phyloP scores from a whole-genome alignment of 2,329 filamentous ascomycete species.

The Mycosphaerella arachidis region DNA sequence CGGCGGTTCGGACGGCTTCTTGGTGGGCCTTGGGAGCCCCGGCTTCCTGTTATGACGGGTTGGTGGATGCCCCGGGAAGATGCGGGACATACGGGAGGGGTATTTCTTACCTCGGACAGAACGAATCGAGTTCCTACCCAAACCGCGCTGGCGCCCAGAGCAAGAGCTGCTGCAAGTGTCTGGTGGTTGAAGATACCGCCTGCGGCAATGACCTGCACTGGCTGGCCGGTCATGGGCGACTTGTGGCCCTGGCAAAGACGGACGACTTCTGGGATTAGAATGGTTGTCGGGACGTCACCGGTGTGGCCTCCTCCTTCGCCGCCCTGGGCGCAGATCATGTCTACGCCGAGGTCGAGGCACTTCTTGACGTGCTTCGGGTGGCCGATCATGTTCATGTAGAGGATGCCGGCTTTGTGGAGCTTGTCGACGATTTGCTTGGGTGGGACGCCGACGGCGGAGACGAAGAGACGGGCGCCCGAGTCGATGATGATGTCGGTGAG shows the following conservation, averaged over 20 bases:
- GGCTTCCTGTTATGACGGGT: slow-evolving; percentile 56
- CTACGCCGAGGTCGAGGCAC: slow-evolving; percentile 83
- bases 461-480: slow-evolving; percentile 85
- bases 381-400: slow-evolving; percentile 99
- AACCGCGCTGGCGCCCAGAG: slow-evolving; percentile 86
- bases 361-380: slow-evolving; percentile 99
- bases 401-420: slow-evolving; percentile 78
- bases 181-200: slow-evolving; percentile 93
- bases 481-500: slow-evolving; percentile 91
- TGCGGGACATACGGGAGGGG: background rate
- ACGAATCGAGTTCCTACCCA: slow-evolving; percentile 98
- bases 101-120: slow-evolving; percentile 57
- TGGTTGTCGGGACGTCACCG: slow-evolving; percentile 82
- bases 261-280: slow-evolving; percentile 90
- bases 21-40: slow-evolving; percentile 91
- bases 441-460: slow-evolving; percentile 91
- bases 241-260: slow-evolving; percentile 74
- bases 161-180: slow-evolving; percentile 81
- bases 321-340: slow-evolving; percentile 97
- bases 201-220: slow-evolving; percentile 87
- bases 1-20: slow-evolving; percentile 85
- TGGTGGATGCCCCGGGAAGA: slow-evolving; percentile 3
- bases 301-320: slow-evolving; percentile 81
- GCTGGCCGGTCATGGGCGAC: slow-evolving; percentile 78
- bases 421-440: slow-evolving; percentile 83